Evolutionary conservation across 306 rosid genomes (phyloP), one percentile per base, ranked within the genome.

Genomic region (Fragaria iinumae): DNA sequence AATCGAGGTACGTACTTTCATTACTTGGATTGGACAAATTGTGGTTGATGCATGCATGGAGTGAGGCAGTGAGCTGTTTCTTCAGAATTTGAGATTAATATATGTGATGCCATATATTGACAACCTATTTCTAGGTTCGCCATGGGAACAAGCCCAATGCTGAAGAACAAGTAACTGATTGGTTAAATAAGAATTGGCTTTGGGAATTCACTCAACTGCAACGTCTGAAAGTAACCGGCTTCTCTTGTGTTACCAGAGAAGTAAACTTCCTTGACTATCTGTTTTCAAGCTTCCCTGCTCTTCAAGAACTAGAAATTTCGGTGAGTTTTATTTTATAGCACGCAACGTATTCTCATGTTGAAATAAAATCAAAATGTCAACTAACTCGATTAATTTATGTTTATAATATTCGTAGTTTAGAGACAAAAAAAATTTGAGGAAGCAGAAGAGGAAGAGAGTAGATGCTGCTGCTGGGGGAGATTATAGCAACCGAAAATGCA

Each of bases 251-350:
- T 32, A 25, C 12, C 3, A 6, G 59, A 86, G 71, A 82, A 86
- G 77, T 59, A 4, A 38, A 59, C 66, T 59, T 59, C 17, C 12
- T 59, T 11, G 13, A 59, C 14, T 11, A 20, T 27, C 38, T 59
- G 14, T 13, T 25, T 25, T 27, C 12, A 27, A 82, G 87, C 77
- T 86, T 88, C 43, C 92, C 92, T 68, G 81, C 81, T 79, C 84
- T 86, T 23, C 84, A 72, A 62, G 90, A 82, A 27, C 75, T 84
- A 69, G 87, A 89, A 79, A 77, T 89, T 76, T 78, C 83, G 87
- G 90, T 86, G 67, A 86, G 89, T 84, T 20, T 10, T 21, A 8
- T 45, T 59, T 14, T 59, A 27, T 25, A 25, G 66, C 27, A n/a
- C 8, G 9, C 62, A 55, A 47, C 12, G 52, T 47, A 13, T 47